Evolutionary conservation across 345 rosid genomes (phyloP), one percentile per base, ranked within the genome.

Genomic region (Euphorbia lathyris): DNA sequence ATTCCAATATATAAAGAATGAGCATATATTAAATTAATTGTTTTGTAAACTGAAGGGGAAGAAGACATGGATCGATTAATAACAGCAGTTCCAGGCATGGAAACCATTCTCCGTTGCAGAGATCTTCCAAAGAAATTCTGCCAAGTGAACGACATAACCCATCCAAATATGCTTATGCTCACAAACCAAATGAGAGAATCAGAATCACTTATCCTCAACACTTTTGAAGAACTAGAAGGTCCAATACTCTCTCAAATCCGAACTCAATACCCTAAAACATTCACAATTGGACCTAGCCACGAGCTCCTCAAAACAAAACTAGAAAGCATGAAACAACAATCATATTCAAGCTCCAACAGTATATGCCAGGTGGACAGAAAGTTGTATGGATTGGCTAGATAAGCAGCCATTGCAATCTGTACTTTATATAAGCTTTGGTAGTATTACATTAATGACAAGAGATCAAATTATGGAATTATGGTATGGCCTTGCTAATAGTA

Each of bases 251-350:
- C 86, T 8, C 81, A 51, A 3, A 86, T 87, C 3, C 76, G 84
- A 25, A 67, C 76, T 40, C 66, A 69, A 25, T 80, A 78, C 72
- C 77, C 76, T 3, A 77, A 76, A 23, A 17, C 76, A 52, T 88
- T 79, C 72, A 68, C 86, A 27, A 72, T 92, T 7, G 92, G 89
- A 16, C 92, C 97, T 4, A 62, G 85, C n/a, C 80, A 82, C 66
- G 73, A 64, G 25, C 88, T 71, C 29, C 75, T 75, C 40, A 74
- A 57, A 25, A 26, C 79, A 55, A 84, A 80, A 22, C 63, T 78
- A 14, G 13, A 59, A 20, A 36, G 29, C 36, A 32, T 34, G 20
- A 3, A 29, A 22, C 9, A 23, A 23, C 3, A 48, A 58, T 42
- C 47, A 7, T 14, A 13, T 16, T 56, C 30, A 13, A 34, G 68